Evolutionary conservation across 2,329 filamentous ascomycete species (phyloP).

Genomic region (Ceratocystis colombiana): DNA sequence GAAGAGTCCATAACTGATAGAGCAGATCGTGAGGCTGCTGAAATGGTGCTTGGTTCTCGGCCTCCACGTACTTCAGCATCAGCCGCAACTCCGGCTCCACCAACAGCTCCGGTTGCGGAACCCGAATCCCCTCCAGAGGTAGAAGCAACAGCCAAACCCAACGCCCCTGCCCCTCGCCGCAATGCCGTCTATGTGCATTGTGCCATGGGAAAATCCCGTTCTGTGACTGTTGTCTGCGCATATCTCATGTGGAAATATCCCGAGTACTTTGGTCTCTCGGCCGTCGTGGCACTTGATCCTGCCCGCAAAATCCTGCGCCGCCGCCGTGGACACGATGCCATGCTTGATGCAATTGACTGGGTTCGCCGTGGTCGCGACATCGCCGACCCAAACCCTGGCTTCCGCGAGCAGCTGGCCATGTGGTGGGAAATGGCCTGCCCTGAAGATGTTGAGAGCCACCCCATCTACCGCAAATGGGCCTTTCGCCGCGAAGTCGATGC

Average conservation of each 20-base stretch:
- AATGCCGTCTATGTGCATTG: conserved; percentile 53
- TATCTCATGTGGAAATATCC: conserved; percentile 67
- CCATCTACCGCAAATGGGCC: conserved; percentile 66
- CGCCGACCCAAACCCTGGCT: conserved; percentile 82
- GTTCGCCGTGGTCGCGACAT: conserved; percentile 62
- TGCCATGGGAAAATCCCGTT: conserved; percentile 93
- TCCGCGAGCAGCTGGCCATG: conserved; percentile 77
- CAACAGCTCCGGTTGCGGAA: background rate
- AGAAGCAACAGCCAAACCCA: background rate
- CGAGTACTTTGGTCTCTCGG: conserved; percentile 39
- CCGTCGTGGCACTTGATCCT: conserved; percentile 37
- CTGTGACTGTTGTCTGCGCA: conserved; percentile 71
- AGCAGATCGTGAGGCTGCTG: conserved; percentile 21
- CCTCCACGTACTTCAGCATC: conserved; percentile 18
- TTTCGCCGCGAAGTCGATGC: conserved; percentile 47
- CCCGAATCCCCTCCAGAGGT: background rate
- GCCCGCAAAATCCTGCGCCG: conserved; percentile 31
- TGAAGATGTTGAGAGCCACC: conserved; percentile 51
- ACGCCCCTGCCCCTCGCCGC: conserved; percentile 12
- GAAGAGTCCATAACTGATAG: conserved; percentile 20
- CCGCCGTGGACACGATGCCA: conserved; percentile 24
- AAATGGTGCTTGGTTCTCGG: conserved; percentile 11
- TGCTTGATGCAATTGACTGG: conserved; percentile 51
- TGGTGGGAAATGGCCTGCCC: conserved; percentile 84
- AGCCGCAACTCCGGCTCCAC: background rate